phyloP scores from a whole-genome alignment of 1,284 basidiomycete genomes.

The Xerocomus tenax region DNA sequence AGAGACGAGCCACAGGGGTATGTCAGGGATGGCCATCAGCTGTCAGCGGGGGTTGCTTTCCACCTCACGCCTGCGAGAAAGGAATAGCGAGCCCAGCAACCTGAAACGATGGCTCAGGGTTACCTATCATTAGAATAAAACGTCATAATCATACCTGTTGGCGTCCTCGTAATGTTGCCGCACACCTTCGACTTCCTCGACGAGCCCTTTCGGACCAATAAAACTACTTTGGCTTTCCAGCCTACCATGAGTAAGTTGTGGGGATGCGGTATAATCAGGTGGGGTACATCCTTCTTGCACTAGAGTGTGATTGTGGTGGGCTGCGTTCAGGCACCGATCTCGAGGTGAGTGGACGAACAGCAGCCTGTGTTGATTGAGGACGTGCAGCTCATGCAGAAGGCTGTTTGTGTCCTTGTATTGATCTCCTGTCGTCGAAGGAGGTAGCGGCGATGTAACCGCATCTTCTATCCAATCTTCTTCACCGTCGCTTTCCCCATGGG shows the following conservation, averaged over 20 bases:
- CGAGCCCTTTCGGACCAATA: conserved; percentile 8
- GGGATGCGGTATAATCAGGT: conserved; percentile 2
- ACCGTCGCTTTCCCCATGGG: conserved; percentile 25
- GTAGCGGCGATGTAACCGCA: conserved; percentile 5
- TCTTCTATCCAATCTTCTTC: conserved; percentile 32
- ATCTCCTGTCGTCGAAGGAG: conserved; percentile 9
- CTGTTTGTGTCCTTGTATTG: conserved; percentile 54
- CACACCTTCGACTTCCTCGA: conserved; percentile 38
- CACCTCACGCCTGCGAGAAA: conserved; percentile 49
- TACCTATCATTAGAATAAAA: background rate
- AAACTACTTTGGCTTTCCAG: background rate
- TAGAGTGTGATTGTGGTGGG: background rate
- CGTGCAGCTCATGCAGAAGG: conserved; percentile 59
- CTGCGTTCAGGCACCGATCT: conserved; percentile 7
- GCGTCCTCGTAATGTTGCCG: conserved; percentile 53
- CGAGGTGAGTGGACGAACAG: conserved; percentile 32
- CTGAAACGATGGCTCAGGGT: conserved; percentile 23
- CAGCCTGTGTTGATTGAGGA: conserved; percentile 53
- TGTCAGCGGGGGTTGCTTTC: conserved; percentile 13
- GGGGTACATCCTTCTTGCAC: conserved; percentile 1
- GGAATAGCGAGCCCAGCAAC: conserved; percentile 50
- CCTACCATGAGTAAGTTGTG: background rate
- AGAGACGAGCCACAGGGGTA: background rate
- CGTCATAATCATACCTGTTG: conserved; percentile 48
- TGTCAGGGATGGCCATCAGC: background rate